Base-by-base conservation (phyloP, 495 filamentous ascomycete species). In the Collariella sp. region DNA sequence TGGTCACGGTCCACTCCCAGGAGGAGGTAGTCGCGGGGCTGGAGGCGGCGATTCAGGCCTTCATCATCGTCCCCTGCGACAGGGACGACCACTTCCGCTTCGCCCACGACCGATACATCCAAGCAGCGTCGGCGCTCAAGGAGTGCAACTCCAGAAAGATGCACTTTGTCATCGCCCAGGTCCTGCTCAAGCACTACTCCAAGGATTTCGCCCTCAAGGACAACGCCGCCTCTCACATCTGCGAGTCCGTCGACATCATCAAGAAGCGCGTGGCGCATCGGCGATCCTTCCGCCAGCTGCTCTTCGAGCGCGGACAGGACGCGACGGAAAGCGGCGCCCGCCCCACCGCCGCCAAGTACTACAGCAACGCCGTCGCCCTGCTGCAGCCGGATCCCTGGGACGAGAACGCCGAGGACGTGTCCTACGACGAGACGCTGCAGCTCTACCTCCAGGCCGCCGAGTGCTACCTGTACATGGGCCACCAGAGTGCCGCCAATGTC, bases 131-230 rank as follows among this genome's bases (percentile, higher is more conserved):
- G n/a, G 69, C 71, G 2, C 72, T 95, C 49, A 81, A 76, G 36
- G 84, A 89, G 70, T 83, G 80, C 56, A 80, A 87, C 52, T 72
- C 79, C 20, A 70, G 80, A 46, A 84, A 83, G 62, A 95, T 95
- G 90, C 89, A 96, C 68, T 95, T 88, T 56, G 78, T 87, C 39
- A 86, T 95, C 52, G 87, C 87, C 0, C 83, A 87, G 60, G 84
- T 80, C 0, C 79, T 94, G 59, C 80, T 89, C 68, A 84, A 86
- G 52, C 80, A 88, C 57, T 78, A 81, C 49, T 71, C 76, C 39
- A 63, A 75, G 12, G 79, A 85, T 43, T 72, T 78, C 11, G 73
- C 74, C 50, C 60, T 67, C 5, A 78, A 79, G n/a, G 87, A 89
- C 59, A 81, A 77, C 38, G 81, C 82, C 48, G 85, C 87, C 35